Evolutionary conservation across 2,329 filamentous ascomycete genomes (phyloP).

Genomic region (Botrytis hyacinthi): DNA sequence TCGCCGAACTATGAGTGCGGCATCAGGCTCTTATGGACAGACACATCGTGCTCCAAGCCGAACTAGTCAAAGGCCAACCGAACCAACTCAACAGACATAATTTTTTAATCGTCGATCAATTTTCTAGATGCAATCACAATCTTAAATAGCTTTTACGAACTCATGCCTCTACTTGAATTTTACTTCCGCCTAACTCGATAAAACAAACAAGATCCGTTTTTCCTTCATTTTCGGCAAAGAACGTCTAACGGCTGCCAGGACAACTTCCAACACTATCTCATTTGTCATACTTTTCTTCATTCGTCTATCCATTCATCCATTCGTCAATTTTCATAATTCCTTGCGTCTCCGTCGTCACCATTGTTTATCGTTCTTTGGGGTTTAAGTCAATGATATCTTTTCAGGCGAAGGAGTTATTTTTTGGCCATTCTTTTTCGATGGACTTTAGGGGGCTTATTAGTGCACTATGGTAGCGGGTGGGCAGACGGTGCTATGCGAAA

Average conservation of each 20-base stretch:
- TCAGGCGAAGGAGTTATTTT: conserved; percentile 15
- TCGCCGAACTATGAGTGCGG: conserved; percentile 31
- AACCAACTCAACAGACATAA: conserved; percentile 15
- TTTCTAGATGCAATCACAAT: conserved; percentile 1
- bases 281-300: conserved; percentile 4
- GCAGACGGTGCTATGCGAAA: not conserved
- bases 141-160: conserved; percentile 12
- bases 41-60: conserved; percentile 24
- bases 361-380: not conserved
- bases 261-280: conserved; percentile 10
- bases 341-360: not conserved
- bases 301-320: conserved; percentile 6
- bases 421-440: conserved; percentile 6
- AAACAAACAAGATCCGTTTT: conserved; percentile 2
- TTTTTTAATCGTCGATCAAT: not conserved
- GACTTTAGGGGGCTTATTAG: conserved; percentile 2
- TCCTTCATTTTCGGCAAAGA: conserved; percentile 12
- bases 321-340: conserved; percentile 7
- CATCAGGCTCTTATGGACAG: conserved; percentile 26
- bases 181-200: conserved; percentile 13
- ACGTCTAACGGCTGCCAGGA: conserved; percentile 17
- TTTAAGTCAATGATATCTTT: conserved; percentile 14
- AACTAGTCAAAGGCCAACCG: conserved; percentile 26
- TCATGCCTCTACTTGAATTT: conserved; percentile 18
- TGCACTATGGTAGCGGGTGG: not conserved